Evolutionary conservation across 2,329 filamentous ascomycete species (phyloP), one percentile per base, ranked within the genome.

Genomic region (Fusarium secorum): DNA sequence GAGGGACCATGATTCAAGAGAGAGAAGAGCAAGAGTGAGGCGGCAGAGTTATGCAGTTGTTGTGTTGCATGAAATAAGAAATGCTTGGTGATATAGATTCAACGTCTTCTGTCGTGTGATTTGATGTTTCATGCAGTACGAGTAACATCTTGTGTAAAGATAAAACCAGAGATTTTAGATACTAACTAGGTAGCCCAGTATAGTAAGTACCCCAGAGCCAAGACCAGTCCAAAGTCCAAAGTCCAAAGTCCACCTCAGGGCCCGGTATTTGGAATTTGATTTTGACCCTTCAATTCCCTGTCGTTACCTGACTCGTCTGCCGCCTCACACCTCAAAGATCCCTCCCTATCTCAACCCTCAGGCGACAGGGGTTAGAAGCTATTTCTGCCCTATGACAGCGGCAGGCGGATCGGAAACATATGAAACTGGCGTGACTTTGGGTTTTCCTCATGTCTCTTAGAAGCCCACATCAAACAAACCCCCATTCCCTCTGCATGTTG

Each of bases 381-480:
- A 44, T 32, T 64, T 59, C 68, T 66, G 60, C 68, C 68, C 68
- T 72, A 72, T 72, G 58, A 48, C 35, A 51, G 38, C 62, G 52
- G 33, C 56, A 54, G 48, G 41, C 26, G 42, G 26, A 52, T 49
- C 20, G 32, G 44, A 63, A 52, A 53, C 38, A 54, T 42, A 53
- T 62, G 56, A 64, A 71, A 58, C 65, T 72, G 69, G 69, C 56
- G 30, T 70, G 68, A 72, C 68, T 71, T 71, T 70, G 59, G 55
- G 63, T 69, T 71, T 66, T 53, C 33, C 30, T 60, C 54, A 42
- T 36, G 39, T 44, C 54, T 66, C 51, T 66, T 64, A 28, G 20
- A 48, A 56, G 38, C 17, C 44, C 44, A 53, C 60, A 48, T 38
- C 35, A 56, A 42, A 42, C 39, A 42, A 18, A 46, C 17, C 30